phyloP scores from a whole-genome alignment of 2,329 filamentous ascomycete species.

The Stylonectria norvegica region DNA sequence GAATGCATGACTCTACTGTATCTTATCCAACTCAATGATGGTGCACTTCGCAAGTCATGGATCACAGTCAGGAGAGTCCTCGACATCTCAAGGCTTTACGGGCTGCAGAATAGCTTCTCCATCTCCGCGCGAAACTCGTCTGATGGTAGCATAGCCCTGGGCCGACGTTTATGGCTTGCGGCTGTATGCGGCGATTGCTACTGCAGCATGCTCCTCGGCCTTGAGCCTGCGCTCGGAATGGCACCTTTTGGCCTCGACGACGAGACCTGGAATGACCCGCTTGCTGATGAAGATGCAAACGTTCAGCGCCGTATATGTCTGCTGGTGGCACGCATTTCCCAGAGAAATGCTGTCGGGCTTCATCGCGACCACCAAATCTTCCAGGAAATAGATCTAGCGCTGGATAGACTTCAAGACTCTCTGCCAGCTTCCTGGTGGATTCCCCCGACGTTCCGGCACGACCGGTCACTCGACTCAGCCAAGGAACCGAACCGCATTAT shows the following conservation, averaged over 20 bases:
- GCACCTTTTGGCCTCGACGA: constrained; percentile 9
- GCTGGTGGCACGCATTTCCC: constrained; percentile 9
- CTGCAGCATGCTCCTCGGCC: constrained; percentile 12
- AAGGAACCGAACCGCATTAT: constrained; percentile 9
- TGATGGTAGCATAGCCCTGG: constrained; percentile 2
- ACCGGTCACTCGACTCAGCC: constrained; percentile 7
- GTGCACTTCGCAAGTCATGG: constrained; percentile 9
- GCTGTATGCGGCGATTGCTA: constrained; percentile 12
- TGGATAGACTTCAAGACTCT: constrained; percentile 5
- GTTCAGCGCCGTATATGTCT: constrained; percentile 10
- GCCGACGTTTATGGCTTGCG: constrained; percentile 12
- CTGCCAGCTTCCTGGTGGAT: constrained; percentile 13
- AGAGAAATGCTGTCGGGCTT: constrained; percentile 9
- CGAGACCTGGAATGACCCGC: constrained; percentile 8
- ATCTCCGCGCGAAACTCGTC: constrained; percentile 5
- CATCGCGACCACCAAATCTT: constrained; percentile 2
- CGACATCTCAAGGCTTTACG: constrained; percentile 8
- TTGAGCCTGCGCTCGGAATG: constrained; percentile 9
- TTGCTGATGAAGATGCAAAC: constrained; percentile 7
- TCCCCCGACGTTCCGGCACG: constrained; percentile 6
- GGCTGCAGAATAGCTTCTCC: constrained; percentile 11
- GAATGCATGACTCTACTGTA: constrained; percentile 11
- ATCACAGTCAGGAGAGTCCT: constrained; percentile 9
- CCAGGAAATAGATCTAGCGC: constrained; percentile 4
- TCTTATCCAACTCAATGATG: constrained; percentile 10